A percentile compares a stretch with the other conserved stretches of the same genome.
Conservation (phyloP, 352 stramenopile species). For the Globisporangium alternatum region DNA sequence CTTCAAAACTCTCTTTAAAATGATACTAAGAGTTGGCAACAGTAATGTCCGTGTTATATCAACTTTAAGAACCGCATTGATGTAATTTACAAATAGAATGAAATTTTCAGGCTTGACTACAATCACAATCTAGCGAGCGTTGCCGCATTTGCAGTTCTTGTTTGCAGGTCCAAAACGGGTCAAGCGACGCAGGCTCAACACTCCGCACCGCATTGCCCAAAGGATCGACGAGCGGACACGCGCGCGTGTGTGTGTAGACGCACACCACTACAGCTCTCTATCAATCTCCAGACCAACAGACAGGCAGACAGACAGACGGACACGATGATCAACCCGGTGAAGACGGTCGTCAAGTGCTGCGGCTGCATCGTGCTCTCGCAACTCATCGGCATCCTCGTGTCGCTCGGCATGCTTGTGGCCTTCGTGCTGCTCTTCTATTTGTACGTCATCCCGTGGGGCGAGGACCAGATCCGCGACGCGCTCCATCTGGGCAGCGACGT, state of each 20-base stretch:
- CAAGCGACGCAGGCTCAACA: too few species aligned
- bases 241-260: neutral
- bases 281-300: neutral
- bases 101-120: too few species aligned
- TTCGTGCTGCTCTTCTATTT: slow-evolving; percentile 67
- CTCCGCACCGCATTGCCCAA: too few species aligned
- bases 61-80: too few species aligned
- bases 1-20: too few species aligned
- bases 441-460: slow-evolving; percentile 70
- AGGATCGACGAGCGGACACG: neutral
- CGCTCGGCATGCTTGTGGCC: slow-evolving; percentile 42
- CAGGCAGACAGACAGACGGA: neutral
- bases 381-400: slow-evolving; percentile 61
- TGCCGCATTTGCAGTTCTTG: too few species aligned
- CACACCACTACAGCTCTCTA: neutral
- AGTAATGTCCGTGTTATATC: too few species aligned
- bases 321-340: slow-evolving; percentile 22
- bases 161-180: too few species aligned
- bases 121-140: too few species aligned
- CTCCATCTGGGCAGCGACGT: slow-evolving; percentile 45
- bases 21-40: too few species aligned
- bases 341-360: slow-evolving; percentile 62
- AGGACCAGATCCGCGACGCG: slow-evolving; percentile 61
- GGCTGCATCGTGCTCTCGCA: slow-evolving; percentile 72
- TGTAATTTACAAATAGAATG: too few species aligned